A percentile compares a stretch with the other conserved stretches of the same genome.
phyloP scores from a whole-genome alignment of 495 filamentous ascomycete species.

The Penicillium cinerascens region DNA sequence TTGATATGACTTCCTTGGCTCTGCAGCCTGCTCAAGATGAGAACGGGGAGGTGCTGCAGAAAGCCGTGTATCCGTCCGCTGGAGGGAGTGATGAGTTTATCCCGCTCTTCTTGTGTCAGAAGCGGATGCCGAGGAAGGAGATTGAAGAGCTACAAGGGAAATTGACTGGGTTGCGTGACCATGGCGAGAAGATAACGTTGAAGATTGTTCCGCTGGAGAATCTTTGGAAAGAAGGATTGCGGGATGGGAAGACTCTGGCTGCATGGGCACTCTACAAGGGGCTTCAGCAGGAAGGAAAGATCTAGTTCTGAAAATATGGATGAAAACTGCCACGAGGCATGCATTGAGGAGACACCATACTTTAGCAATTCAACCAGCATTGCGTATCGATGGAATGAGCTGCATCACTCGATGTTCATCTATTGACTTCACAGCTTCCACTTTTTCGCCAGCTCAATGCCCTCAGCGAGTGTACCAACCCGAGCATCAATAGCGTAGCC shows the following conservation, averaged over 20 bases:
- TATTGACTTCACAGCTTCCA: conserved; percentile 32
- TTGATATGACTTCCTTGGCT: conserved; percentile 66
- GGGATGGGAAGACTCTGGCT: conserved; percentile 77
- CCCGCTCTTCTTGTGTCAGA: conserved; percentile 71
- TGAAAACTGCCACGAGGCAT: background rate
- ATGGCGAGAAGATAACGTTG: conserved; percentile 80
- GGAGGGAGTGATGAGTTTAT: conserved; percentile 86
- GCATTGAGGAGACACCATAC: background rate
- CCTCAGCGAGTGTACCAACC: conserved; percentile 79
- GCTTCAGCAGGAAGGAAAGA: conserved; percentile 60
- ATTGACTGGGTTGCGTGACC: conserved; percentile 69
- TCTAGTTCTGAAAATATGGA: conserved; percentile 34
- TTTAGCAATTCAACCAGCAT: background rate
- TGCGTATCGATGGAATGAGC: background rate
- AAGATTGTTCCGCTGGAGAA: conserved; percentile 69
- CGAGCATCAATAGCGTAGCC: conserved; percentile 85
- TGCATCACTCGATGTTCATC: background rate
- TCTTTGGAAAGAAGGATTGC: conserved; percentile 70
- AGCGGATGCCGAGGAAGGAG: conserved; percentile 57
- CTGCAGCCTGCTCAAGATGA: conserved; percentile 27
- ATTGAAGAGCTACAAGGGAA: conserved; percentile 70
- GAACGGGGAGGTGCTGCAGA: conserved; percentile 49
- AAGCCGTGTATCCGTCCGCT: conserved; percentile 69
- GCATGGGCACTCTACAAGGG: conserved; percentile 76
- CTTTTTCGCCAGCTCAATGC: conserved; percentile 71